Base-by-base conservation (phyloP, 2,329 filamentous ascomycete species). In the Sporothrix brasiliensis region DNA sequence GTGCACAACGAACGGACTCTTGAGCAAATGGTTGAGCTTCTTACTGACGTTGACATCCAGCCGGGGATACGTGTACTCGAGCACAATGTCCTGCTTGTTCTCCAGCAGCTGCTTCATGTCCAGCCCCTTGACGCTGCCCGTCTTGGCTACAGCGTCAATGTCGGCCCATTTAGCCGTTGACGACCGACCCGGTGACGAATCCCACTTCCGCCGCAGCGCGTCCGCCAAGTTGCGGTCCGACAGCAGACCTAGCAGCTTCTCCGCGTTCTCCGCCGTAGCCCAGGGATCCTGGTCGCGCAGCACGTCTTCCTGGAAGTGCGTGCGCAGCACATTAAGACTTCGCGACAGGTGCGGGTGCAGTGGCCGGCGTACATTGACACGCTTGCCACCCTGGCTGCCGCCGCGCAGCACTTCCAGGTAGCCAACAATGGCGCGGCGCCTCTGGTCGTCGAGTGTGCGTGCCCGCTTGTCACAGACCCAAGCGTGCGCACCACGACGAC, bases 11-110 rank as follows among this genome's bases (percentile, higher is more conserved):
- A 99, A 99, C 0, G 95, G 95, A 73, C 91, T 94, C 79, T 99
- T 99, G 75, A 99, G 89, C 85, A 99, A 88, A 86, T 99, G 95
- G 82, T 97, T 98, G 70, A 97, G 88, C 79, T 97, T 97, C 84
- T 98, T 98, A 78, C 92, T 95, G 78, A 99, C 95, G 80, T 97
- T 93, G 73, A 95, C 94, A 84, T 99, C 95, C 69, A 99, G 91
- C 52, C 95, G 91, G 3, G 95, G 95, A 80, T 99, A 99, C 7
- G 95, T 97, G 81, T 99, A 98, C 81, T 99, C 95, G 41, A 99
- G 87, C 3, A 98, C 90, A 73, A 99, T 92, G 78, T 98, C 95
- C 79, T 97, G 93, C 81, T 97, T 98, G 27, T 93, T 93, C 76
- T 97, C 92, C 10, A 91, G 86, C 14, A 99, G 85, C 2, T 90